Base-by-base conservation (phyloP, 306 rosid genomes). In the Acacia confusa region DNA sequence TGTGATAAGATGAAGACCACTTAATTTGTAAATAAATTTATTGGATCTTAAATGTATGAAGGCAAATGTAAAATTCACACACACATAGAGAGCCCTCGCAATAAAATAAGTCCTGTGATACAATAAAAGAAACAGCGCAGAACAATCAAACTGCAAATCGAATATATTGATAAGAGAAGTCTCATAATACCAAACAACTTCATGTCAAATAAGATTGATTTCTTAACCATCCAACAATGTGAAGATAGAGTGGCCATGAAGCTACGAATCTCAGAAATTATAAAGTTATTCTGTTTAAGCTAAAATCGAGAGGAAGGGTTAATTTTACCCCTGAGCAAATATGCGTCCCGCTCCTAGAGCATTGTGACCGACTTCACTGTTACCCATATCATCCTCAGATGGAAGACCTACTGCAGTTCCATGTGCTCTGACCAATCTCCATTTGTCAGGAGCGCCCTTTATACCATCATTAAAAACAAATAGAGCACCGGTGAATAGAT, bases 341-440 rank as follows among this genome's bases (percentile, higher is more conserved):
- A 96, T 93, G 55, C 99, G 99, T 43, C 99, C 99, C 19, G 99
- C 99, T 20, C 99, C 99, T 24, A 96, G 98, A 1, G 99, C 99
- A 43, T 96, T 96, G 80, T 96, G 99, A 47, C 99, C 99, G 15
- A 96, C 99, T 84, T 96, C 99, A 85, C 99, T 96, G 74, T 96
- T 96, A 44, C 99, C 99, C 99, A 96, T 96, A 77, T 96, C 99
- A 92, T 93, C 99, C 15, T 96, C 99, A 0, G 98, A 76, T 28
- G 99, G 98, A 70, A 96, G 98, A 1, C 99, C 99, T 9, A 96
- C 99, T 0, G 98, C 98, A 58, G 67, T 85, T 70, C 99, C 99
- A 75, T 96, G 99, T 58, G 99, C 99, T 82, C 65, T 96, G 4
- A 96, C 94, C 87, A 96, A 75, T 82, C 98, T 96, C 99, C 99